Base-by-base conservation (phyloP, 805 yeast species). In the Ogataea methanolica region DNA sequence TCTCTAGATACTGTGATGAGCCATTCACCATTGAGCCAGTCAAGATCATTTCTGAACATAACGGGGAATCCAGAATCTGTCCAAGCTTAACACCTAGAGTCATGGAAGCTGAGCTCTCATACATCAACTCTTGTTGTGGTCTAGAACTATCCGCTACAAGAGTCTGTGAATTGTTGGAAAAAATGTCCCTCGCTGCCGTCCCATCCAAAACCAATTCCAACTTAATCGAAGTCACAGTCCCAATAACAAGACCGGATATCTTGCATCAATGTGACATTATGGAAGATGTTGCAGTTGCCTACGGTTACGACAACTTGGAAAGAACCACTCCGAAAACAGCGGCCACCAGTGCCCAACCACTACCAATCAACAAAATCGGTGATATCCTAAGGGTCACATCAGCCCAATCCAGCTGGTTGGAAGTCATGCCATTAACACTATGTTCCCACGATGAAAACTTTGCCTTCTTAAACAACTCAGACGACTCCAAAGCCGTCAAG, bases 401-500 rank as follows among this genome's bases (percentile, higher is more conserved):
- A 33, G 86, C 98, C 29, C 96, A 89, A 74, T 83, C 96, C 16
- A 96, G 97, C 37, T 94, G 96, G 94, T 71, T 83, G 49, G 99
- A 94, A 72, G 97, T 90, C 43, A 73, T 94, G 82, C 97, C 99
- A 37, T 78, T 94, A 66, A 94, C 97, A 23, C 75, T 94, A 63
- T 88, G 97, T 66, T 91, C 98, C 33, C 97, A 91, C 57, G 97
- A 91, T 65, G 99, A 94, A 75, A 94, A 94, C 73, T 94, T 90
- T 78, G 84, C 80, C 66, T 91, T 80, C 73, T 76, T 94, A 64
- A 83, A 88, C 66, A 74, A 76, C 43, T 63, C 63, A 38, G 97
- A 92, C 66, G 78, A 76, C 58, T 78, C 81, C n/a, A 72, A 70
- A 44, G 98, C 90, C 33, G 98, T 94, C 46, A 83, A 86, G 61